Evolutionary conservation across 371 early-diverging fungal species (phyloP).

Genomic region (Batrachochytrium dendrobatidis): DNA sequence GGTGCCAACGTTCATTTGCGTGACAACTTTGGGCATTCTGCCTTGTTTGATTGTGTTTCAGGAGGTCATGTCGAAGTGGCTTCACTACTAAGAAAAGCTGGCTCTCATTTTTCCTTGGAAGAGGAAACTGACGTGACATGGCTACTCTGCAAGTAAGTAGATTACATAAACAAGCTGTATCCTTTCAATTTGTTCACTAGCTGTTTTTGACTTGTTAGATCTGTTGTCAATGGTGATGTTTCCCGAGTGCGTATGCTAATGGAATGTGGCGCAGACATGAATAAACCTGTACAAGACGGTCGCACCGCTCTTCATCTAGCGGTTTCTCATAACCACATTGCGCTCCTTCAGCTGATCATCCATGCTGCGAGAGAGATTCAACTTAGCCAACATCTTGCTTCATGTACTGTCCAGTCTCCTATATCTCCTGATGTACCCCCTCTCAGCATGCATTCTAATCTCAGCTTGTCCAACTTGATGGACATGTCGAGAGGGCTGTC

Average conservation of each 20-base stretch:
- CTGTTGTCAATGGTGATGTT: conserved; percentile 46
- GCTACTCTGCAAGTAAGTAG: neutral
- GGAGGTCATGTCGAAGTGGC: conserved; percentile 55
- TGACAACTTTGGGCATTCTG: conserved; percentile 84
- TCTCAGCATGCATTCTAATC: neutral
- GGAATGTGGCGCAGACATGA: conserved; percentile 53
- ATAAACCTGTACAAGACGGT: conserved; percentile 42
- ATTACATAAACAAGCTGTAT: conserved; percentile 6
- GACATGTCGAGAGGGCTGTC: neutral
- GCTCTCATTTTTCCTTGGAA: conserved; percentile 82
- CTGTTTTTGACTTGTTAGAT: conserved; percentile 26
- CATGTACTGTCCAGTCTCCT: neutral
- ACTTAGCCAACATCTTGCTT: neutral
- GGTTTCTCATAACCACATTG: conserved; percentile 12
- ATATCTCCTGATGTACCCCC: neutral
- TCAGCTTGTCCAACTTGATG: no score
- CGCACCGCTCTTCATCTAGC: conserved; percentile 56
- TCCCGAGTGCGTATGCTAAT: conserved; percentile 44
- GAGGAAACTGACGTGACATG: conserved; percentile 57
- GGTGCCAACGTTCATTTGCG: conserved; percentile 90
- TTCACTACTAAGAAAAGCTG: conserved; percentile 62
- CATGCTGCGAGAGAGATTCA: no score
- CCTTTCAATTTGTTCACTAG: conserved; percentile 3
- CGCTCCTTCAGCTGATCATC: no score
- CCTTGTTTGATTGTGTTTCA: conserved; percentile 74